Percentiles rank a stretch among this genome's conserved stretches.
Conservation (phyloP, 164 flowering plant species). For the Umbilicus rupestris region DNA sequence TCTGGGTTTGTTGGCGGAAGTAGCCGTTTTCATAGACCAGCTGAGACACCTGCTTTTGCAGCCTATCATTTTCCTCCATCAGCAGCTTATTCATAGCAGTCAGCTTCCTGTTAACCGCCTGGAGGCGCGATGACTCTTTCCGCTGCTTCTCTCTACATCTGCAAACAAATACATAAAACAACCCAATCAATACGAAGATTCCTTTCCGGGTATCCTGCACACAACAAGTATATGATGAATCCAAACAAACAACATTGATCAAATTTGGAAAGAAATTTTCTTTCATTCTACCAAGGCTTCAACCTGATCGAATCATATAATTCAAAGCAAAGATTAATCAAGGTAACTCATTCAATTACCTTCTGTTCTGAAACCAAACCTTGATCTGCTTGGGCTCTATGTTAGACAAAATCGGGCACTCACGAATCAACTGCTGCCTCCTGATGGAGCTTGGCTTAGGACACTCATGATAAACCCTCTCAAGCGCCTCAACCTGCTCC, state of each 20-base stretch:
- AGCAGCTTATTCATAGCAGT: slow-evolving; percentile 54
- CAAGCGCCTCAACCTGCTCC: slow-evolving; percentile 61
- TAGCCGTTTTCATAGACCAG: slow-evolving; percentile 54
- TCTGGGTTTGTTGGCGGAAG: slow-evolving; percentile 52
- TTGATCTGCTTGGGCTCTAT: slow-evolving; percentile 70
- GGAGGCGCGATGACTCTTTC: slow-evolving; percentile 54
- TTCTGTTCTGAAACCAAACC: slow-evolving; percentile 64
- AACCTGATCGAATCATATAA: not conserved
- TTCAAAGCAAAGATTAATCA: not conserved
- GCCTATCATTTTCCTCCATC: slow-evolving; percentile 64
- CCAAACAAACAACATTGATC: not conserved
- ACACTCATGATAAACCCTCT: slow-evolving; percentile 52
- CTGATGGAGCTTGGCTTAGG: slow-evolving; percentile 57
- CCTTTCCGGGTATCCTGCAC: not conserved
- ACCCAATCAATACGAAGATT: not conserved
- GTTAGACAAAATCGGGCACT: slow-evolving; percentile 55
- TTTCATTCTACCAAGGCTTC: not conserved
- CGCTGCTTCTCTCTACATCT: slow-evolving; percentile 60
- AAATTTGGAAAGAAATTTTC: not conserved
- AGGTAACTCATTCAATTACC: slow-evolving; percentile 17
- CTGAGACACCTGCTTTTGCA: slow-evolving; percentile 66
- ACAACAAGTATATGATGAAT: not conserved
- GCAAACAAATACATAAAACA: slow-evolving; percentile 12
- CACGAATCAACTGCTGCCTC: slow-evolving; percentile 55
- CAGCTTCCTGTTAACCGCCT: slow-evolving; percentile 53